These are phyloP conservation scores for Sorghum bicolor DNA, from an alignment of 176 grass and related monocot genomes.

Conservation along the genomic window Sorghum_bicolor_NCBIv3 NC_012878.2:3164501-3165000, in stretches of 20 bases:
- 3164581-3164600: conserved; percentile 67
- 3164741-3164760: background rate
- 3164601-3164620: conserved; percentile 39
- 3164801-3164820: conserved; percentile 8
- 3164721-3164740: background rate
- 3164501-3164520: conserved; percentile 51
- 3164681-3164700: background rate
- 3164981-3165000: background rate
- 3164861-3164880: background rate
- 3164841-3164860: background rate
- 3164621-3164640: background rate
- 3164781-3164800: background rate
- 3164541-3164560: conserved; percentile 73
- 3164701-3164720: background rate
- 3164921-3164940: background rate
- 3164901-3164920: background rate
- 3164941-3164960: background rate
- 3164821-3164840: background rate
- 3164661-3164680: background rate
- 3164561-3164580: conserved; percentile 36
- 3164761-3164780: background rate
- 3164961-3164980: background rate
- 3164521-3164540: conserved; percentile 59
- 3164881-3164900: background rate
- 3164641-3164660: background rate